Evolutionary conservation across 768 basidiomycete species (phyloP).

Genomic region (Lentinula aciculospora): DNA sequence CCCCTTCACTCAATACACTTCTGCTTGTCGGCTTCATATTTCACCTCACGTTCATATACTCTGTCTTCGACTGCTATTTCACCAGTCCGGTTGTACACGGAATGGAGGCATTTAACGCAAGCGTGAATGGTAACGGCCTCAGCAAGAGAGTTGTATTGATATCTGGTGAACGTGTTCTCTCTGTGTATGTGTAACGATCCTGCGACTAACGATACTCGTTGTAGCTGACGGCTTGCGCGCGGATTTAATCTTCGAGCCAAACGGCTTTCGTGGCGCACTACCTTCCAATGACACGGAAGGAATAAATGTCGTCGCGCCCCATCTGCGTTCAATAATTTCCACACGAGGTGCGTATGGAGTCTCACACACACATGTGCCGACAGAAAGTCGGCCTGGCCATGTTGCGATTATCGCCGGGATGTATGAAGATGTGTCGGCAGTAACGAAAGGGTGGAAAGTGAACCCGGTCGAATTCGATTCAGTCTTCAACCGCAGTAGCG

Average conservation of each 20-base stretch:
- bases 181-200: background rate
- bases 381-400: constrained; percentile 84
- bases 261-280: constrained; percentile 41
- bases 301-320: constrained; percentile 63
- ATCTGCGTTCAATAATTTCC: constrained; percentile 63
- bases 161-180: constrained; percentile 45
- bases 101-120: constrained; percentile 52
- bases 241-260: constrained; percentile 65
- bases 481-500: constrained; percentile 76
- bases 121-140: constrained; percentile 3
- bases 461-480: constrained; percentile 88
- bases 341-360: constrained; percentile 74
- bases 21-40: constrained; percentile 47
- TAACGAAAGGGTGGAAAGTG: constrained; percentile 87
- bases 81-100: constrained; percentile 77
- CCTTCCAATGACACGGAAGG: constrained; percentile 35
- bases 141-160: constrained; percentile 45
- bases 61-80: constrained; percentile 84
- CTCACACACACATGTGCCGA: constrained; percentile 83
- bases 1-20: constrained; percentile 13
- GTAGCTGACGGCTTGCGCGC: constrained; percentile 81
- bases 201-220: background rate
- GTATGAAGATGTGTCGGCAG: constrained; percentile 88
- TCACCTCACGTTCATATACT: constrained; percentile 47
- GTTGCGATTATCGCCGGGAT: constrained; percentile 90